A percentile compares a stretch with the other conserved stretches of the same genome.
Evolutionary conservation across 192 early-diverging fungal genomes (phyloP).

Genomic region (Linnemannia hyalina): DNA sequence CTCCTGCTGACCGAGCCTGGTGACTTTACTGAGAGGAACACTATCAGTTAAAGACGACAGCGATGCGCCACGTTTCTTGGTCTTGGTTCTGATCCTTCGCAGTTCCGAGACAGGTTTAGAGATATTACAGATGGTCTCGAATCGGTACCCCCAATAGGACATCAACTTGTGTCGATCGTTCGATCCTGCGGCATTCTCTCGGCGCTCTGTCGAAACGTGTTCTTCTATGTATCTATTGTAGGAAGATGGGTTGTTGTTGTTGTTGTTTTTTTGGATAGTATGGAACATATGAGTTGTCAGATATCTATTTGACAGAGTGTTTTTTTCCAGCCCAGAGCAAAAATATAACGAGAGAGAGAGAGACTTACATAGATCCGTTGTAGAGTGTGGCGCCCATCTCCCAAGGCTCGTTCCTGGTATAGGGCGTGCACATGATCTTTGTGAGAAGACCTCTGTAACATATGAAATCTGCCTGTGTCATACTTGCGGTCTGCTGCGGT

Average conservation of each 20-base stretch:
- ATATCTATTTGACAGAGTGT: constrained; percentile 7
- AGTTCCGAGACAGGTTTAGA: constrained; percentile 65
- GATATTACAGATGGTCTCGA: constrained; percentile 84
- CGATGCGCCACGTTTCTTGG: constrained; percentile 9
- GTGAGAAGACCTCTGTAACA: constrained; percentile 93
- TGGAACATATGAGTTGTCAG: background rate
- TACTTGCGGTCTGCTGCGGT: background rate
- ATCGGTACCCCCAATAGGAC: constrained; percentile 92
- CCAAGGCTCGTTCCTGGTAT: constrained; percentile 81
- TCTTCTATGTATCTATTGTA: constrained; percentile 85
- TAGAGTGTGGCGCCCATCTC: constrained; percentile 81
- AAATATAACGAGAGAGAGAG: constrained; percentile 15
- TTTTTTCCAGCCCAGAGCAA: background rate
- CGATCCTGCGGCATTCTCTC: constrained; percentile 48
- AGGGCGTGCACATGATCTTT: constrained; percentile 87
- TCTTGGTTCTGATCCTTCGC: constrained; percentile 14
- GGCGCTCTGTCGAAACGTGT: constrained; percentile 62
- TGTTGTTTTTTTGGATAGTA: constrained; percentile 23
- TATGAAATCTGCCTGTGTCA: constrained; percentile 51
- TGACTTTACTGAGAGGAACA: background rate
- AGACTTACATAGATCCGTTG: constrained; percentile 63
- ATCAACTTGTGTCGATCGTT: constrained; percentile 73
- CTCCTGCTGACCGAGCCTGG: background rate
- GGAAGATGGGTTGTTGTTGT: too few relatives aligned
- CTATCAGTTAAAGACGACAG: background rate